Evolutionary conservation across 345 rosid species (phyloP).

Genomic region (Eucalyptus virginea): DNA sequence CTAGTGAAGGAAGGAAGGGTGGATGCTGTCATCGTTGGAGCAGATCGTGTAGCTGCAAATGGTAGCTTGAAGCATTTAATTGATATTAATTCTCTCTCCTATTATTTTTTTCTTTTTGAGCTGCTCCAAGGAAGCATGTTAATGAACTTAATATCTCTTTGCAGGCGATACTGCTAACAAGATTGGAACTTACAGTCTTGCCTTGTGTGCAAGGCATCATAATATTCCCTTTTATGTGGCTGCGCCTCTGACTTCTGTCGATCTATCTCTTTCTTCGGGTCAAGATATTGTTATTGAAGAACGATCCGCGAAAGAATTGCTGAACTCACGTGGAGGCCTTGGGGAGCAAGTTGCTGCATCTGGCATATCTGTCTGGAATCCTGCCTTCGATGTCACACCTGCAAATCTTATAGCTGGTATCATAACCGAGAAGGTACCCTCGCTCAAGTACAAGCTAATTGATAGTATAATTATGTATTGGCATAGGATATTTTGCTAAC

Average conservation of each 20-base stretch:
- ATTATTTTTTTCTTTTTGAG: not conserved
- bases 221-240: conserved; percentile 74
- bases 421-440: conserved; percentile 72
- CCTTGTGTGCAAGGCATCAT: conserved; percentile 67
- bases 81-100: not conserved
- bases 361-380: conserved; percentile 91
- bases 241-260: conserved; percentile 85
- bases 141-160: not conserved
- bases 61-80: conserved; percentile 18
- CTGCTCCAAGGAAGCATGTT: not conserved
- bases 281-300: conserved; percentile 73
- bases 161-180: conserved; percentile 96
- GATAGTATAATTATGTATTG: not conserved
- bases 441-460: not conserved
- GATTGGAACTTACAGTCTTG: conserved; percentile 96
- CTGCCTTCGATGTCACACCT: conserved; percentile 92
- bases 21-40: conserved; percentile 81
- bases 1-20: conserved; percentile 73
- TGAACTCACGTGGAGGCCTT: conserved; percentile 72
- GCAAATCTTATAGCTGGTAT: conserved; percentile 68
- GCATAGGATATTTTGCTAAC: not conserved
- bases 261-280: conserved; percentile 70
- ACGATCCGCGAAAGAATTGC: conserved; percentile 66
- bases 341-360: conserved; percentile 96
- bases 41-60: conserved; percentile 90